Conservation (phyloP, 2,329 filamentous ascomycete genomes). For the Aaosphaeria arxii region DNA sequence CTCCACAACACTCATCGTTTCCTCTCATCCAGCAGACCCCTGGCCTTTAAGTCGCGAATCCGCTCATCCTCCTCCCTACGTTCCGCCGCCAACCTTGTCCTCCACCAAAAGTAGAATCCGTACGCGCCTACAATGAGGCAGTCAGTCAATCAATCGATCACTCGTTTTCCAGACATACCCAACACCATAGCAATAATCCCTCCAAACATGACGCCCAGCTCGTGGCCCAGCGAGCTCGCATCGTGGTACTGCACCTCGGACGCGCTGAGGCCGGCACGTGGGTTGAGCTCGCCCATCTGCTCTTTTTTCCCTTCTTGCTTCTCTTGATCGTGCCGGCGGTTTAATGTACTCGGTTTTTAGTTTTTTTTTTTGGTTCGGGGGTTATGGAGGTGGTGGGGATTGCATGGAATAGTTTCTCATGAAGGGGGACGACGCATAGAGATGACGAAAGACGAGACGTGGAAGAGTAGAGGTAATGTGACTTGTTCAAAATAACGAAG, state of each 20-base stretch:
- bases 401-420: no score
- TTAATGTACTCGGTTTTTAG: no score
- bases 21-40: slow-evolving; percentile 9
- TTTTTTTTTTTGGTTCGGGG: no score
- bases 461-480: no score
- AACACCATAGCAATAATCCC: slow-evolving; percentile 10
- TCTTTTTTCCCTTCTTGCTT: no score
- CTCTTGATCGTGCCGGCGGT: no score
- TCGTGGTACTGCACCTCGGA: slow-evolving; percentile 3
- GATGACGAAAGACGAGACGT: no score
- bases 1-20: neutral
- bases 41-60: slow-evolving; percentile 7
- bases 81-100: slow-evolving; percentile 8
- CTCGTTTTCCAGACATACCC: slow-evolving; percentile 3
- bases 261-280: slow-evolving; percentile 2
- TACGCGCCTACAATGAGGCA: slow-evolving; percentile 4
- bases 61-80: slow-evolving; percentile 8
- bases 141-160: no score
- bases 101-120: slow-evolving; percentile 15
- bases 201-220: slow-evolving; percentile 14
- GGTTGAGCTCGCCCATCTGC: neutral
- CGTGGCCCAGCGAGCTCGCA: slow-evolving; percentile 13
- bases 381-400: no score
- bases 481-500: no score
- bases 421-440: no score